These are phyloP conservation scores for Exutisphaerella laricina DNA, from an alignment of 2,329 filamentous ascomycete genomes.

Conservation along the genomic window DNA sequence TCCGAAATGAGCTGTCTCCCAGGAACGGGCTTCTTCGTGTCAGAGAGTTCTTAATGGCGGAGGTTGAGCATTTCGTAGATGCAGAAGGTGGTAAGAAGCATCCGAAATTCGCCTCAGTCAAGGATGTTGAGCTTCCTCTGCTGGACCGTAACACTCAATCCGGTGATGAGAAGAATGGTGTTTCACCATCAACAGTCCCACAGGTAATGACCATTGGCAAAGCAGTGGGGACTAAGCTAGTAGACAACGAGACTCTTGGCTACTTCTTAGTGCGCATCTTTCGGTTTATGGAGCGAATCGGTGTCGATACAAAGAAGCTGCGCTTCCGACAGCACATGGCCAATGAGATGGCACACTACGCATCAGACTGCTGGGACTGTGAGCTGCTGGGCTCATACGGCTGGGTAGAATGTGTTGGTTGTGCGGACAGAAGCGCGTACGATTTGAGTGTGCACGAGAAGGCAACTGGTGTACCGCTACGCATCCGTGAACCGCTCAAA, in stretches of 20 bases:
- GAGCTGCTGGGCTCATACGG: slow-evolving; percentile 87
- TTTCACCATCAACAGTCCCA: slow-evolving; percentile 55
- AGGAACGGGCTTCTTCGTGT: slow-evolving; percentile 86
- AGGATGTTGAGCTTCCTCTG: slow-evolving; percentile 74
- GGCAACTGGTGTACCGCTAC: slow-evolving; percentile 79
- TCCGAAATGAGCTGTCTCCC: slow-evolving; percentile 96
- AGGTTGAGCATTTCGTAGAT: slow-evolving; percentile 98
- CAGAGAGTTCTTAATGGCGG: slow-evolving; percentile 96
- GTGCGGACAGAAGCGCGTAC: slow-evolving; percentile 91
- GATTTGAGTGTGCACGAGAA: slow-evolving; percentile 89
- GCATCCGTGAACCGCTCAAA: slow-evolving; percentile 75
- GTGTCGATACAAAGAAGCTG: slow-evolving; percentile 79
- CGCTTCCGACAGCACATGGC: slow-evolving; percentile 97
- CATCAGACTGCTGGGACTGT: slow-evolving; percentile 95
- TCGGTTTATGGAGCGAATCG: slow-evolving; percentile 81
- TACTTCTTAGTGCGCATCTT: slow-evolving; percentile 96
- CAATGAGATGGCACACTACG: slow-evolving; percentile 89
- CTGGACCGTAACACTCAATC: slow-evolving; percentile 75
- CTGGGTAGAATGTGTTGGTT: slow-evolving; percentile 98
- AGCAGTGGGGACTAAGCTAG: slow-evolving; percentile 73
- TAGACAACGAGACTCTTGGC: slow-evolving; percentile 96
- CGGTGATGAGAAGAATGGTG: slow-evolving; percentile 57
- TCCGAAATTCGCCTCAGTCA: slow-evolving; percentile 76
- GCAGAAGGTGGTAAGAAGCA: slow-evolving; percentile 94
- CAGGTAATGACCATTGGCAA: slow-evolving; percentile 73